phyloP scores from a whole-genome alignment of 2,329 filamentous ascomycete species.

The Fusarium goolgardi region DNA sequence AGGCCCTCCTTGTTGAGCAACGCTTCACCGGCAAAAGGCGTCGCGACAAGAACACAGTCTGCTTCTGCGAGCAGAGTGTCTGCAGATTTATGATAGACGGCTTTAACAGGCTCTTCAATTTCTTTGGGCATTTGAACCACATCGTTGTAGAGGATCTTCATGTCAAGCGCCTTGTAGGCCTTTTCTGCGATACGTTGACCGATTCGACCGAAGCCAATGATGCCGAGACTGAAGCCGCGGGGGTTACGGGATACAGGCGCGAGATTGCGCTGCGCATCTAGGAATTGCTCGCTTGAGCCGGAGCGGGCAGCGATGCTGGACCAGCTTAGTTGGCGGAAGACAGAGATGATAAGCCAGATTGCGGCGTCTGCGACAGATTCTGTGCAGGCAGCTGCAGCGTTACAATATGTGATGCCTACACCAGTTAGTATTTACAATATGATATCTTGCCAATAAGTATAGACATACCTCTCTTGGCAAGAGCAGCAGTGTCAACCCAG shows the following conservation, averaged over 20 bases:
- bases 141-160: conserved; percentile 48
- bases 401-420: conserved; percentile 45
- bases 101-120: conserved; percentile 29
- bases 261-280: conserved; percentile 42
- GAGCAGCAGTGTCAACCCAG: conserved; percentile 43
- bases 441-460: not conserved
- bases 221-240: conserved; percentile 41
- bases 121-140: conserved; percentile 39
- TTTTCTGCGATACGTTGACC: conserved; percentile 46
- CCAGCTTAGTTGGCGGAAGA: conserved; percentile 45
- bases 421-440: not conserved
- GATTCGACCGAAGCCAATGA: conserved; percentile 46
- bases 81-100: conserved; percentile 38
- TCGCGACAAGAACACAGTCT: conserved; percentile 44
- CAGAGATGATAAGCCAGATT: conserved; percentile 47
- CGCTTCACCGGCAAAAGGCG: conserved; percentile 41
- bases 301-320: conserved; percentile 44
- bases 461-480: conserved; percentile 40
- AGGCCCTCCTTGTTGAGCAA: conserved; percentile 65
- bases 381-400: conserved; percentile 45
- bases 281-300: conserved; percentile 43
- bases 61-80: conserved; percentile 43
- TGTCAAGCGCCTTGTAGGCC: conserved; percentile 45
- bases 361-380: conserved; percentile 45
- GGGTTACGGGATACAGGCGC: conserved; percentile 45